phyloP scores from a whole-genome alignment of 805 yeast genomes.

The Candida maesae region DNA sequence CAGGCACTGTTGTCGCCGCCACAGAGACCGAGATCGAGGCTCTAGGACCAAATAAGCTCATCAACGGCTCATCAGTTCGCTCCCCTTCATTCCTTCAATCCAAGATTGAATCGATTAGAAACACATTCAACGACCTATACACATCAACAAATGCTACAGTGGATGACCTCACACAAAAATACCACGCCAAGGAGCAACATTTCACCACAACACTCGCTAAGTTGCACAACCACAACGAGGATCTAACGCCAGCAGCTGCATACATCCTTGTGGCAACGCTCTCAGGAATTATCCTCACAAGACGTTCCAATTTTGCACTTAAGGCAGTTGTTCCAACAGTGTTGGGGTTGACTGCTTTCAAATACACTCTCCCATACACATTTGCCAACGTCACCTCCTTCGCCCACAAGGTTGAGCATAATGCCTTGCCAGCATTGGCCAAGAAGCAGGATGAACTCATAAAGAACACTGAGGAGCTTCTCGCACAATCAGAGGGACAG shows the following conservation, averaged over 20 bases:
- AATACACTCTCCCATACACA: conserved; percentile 68
- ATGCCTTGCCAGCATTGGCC: conserved; percentile 60
- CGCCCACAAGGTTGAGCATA: conserved; percentile 57
- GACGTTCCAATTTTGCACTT: conserved; percentile 56
- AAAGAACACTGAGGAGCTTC: conserved; percentile 42
- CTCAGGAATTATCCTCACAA: conserved; percentile 69
- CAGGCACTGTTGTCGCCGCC: conserved; percentile 47
- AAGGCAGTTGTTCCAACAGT: conserved; percentile 54
- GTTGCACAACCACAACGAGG: conserved; percentile 64
- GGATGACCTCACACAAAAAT: conserved; percentile 45
- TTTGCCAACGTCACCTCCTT: conserved; percentile 55
- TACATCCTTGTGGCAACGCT: conserved; percentile 67
- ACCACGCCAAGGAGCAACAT: conserved; percentile 56
- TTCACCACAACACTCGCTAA: conserved; percentile 60
- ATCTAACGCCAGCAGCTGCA: conserved; percentile 63
- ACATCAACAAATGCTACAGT: conserved; percentile 34
- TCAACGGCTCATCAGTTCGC: conserved; percentile 56
- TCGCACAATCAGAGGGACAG: conserved; percentile 36
- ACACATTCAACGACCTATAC: conserved; percentile 25
- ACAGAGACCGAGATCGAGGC: conserved; percentile 38
- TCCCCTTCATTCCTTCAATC: conserved; percentile 47
- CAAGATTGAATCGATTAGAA: conserved; percentile 46
- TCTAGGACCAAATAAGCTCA: conserved; percentile 43
- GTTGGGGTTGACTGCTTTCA: conserved; percentile 63
- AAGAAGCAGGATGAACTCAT: conserved; percentile 51